Base-by-base conservation (phyloP, 2,329 filamentous ascomycete species). In the Penicillium sp. region DNA sequence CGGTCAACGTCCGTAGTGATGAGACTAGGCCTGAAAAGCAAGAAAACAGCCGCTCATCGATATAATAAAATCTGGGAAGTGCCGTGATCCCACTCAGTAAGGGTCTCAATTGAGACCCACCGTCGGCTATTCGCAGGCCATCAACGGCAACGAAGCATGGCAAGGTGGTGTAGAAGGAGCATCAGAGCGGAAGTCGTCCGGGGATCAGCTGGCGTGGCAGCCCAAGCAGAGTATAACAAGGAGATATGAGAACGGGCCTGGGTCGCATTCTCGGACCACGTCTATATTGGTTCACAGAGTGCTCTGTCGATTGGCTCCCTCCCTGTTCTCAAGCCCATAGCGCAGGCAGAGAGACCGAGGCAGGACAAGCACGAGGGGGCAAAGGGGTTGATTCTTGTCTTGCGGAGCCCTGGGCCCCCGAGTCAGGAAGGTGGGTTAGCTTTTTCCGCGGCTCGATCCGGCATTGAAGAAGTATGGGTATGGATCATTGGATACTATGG, bases 131-230 rank as follows among this genome's bases (percentile, higher is more conserved):
- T 24, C 24, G 24, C 41, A 41, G 37, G 44, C 41, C 24, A 19
- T 33, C 35, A 24, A 33, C 39, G 51, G 43, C 40, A 47, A 46
- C 27, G 31, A 46, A 36, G 41, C 43, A 49, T 10, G 31, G 37
- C 3, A 36, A 49, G 37, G 50, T 44, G 50, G 9, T 27, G 39
- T 22, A 31, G 35, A 47, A 49, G 43, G 43, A 22, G 35, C 6
- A 37, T n/a, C 5, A 59, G 36, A 44, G 56, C 62, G 64, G 65
- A 67, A 62, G 64, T 63, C 58, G 66, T 66, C 65, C 66, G 64
- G 50, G 41, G 55, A 50, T 33, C 46, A 50, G 54, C 18, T 36
- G 54, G 44, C 46, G 27, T 19, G 46, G 36, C 36, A 22, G n/a
- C 22, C 9, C 9, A 18, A 27, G 54, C 36, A 35, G 41, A 57